phyloP scores from a whole-genome alignment of 2,329 filamentous ascomycete species.

The Bipolaris victoriae region DNA sequence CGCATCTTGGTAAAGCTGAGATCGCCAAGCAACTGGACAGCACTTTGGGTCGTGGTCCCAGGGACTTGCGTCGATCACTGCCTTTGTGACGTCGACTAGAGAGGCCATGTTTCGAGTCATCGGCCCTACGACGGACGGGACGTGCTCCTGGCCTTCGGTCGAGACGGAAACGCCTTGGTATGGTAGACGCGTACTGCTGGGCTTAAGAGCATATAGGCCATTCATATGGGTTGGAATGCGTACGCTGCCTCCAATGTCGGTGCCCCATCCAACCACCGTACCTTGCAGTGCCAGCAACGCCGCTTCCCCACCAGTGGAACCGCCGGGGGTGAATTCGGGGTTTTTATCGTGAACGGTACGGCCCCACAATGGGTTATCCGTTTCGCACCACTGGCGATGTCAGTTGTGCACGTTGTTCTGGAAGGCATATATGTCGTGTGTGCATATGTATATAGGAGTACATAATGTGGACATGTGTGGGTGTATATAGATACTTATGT shows the following conservation, averaged over 20 bases:
- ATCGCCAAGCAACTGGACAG: slow-evolving; percentile 61
- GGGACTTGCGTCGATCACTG: slow-evolving; percentile 56
- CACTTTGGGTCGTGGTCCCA: slow-evolving; percentile 64
- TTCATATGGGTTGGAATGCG: slow-evolving; percentile 67
- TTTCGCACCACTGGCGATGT: slow-evolving; percentile 62
- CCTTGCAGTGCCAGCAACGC: slow-evolving; percentile 62
- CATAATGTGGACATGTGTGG: too few species aligned
- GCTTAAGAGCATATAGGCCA: slow-evolving; percentile 62
- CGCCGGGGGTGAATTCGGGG: slow-evolving; percentile 60
- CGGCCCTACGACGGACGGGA: slow-evolving; percentile 67
- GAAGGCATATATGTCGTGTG: neutral
- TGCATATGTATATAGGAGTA: too few species aligned
- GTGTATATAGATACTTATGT: too few species aligned
- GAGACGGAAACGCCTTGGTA: slow-evolving; percentile 66
- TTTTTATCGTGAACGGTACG: slow-evolving; percentile 65
- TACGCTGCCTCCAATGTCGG: slow-evolving; percentile 63
- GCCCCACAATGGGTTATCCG: slow-evolving; percentile 66
- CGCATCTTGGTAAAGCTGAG: slow-evolving; percentile 51
- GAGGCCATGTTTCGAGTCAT: slow-evolving; percentile 61
- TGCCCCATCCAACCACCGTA: slow-evolving; percentile 63
- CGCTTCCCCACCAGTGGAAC: slow-evolving; percentile 66
- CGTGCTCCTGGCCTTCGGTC: slow-evolving; percentile 68
- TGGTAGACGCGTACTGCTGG: slow-evolving; percentile 61
- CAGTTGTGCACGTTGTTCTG: neutral
- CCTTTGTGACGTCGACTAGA: slow-evolving; percentile 57